phyloP scores from a whole-genome alignment of 1,284 basidiomycete genomes.

The Ganoderma multipileum region DNA sequence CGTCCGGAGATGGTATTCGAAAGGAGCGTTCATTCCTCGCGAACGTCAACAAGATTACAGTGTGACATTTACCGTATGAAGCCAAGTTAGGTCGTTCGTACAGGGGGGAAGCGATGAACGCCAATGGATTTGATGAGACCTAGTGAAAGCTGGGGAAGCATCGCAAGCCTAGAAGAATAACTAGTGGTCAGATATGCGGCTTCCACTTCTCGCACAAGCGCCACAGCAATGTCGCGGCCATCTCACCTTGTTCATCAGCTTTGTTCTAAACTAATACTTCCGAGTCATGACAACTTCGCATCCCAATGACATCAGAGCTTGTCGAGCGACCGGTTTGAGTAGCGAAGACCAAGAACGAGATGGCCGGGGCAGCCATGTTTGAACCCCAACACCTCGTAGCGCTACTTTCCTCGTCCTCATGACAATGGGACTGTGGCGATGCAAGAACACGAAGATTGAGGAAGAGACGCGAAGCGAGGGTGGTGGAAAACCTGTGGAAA shows the following conservation, averaged over 20 bases:
- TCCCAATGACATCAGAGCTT: no score
- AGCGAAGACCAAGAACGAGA: neutral
- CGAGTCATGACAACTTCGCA: neutral
- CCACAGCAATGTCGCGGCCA: neutral
- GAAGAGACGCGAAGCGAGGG: slow-evolving; percentile 4
- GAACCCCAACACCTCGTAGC: neutral
- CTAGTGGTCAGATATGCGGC: neutral
- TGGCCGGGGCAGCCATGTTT: neutral
- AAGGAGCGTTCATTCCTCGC: neutral
- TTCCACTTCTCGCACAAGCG: neutral
- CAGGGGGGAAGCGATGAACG: neutral
- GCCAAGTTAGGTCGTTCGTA: neutral
- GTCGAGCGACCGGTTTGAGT: neutral
- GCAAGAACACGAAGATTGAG: slow-evolving; percentile 2
- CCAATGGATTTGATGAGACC: neutral
- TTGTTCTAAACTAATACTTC: neutral
- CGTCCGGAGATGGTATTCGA: neutral
- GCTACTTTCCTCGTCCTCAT: neutral
- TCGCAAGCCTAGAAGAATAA: neutral
- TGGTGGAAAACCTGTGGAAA: neutral
- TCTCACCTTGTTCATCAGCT: neutral
- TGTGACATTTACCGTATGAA: neutral
- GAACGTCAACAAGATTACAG: neutral
- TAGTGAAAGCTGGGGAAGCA: neutral
- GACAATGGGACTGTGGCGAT: slow-evolving; percentile 6